phyloP scores from a whole-genome alignment of 2,329 filamentous ascomycete genomes.

The Penicillium sp. region DNA sequence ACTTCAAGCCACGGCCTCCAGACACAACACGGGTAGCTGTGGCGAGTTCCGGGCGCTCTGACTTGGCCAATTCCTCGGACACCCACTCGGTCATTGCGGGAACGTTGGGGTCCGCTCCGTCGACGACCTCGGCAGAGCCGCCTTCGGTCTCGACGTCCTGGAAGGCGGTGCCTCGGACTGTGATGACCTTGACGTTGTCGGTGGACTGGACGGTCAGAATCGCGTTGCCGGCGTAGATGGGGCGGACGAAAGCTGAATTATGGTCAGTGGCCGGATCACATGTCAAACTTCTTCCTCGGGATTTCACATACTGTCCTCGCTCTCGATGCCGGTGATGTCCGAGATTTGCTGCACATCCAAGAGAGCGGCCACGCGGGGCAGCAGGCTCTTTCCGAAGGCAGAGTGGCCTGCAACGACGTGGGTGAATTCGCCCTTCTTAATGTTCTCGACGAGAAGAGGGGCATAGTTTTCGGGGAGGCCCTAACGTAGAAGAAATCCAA shows the following conservation, averaged over 20 bases:
- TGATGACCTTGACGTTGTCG: slow-evolving; percentile 83
- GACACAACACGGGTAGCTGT: slow-evolving; percentile 90
- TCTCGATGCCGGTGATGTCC: slow-evolving; percentile 82
- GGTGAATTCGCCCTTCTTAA: slow-evolving; percentile 91
- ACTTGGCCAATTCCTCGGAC: slow-evolving; percentile 88
- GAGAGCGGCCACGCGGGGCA: slow-evolving; percentile 87
- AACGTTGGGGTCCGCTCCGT: slow-evolving; percentile 79
- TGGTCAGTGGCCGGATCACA: slow-evolving; percentile 26
- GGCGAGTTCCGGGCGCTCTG: slow-evolving; percentile 86
- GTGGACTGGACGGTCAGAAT: slow-evolving; percentile 92
- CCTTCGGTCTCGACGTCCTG: slow-evolving; percentile 68
- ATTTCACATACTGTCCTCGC: slow-evolving; percentile 69
- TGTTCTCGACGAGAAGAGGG: slow-evolving; percentile 90
- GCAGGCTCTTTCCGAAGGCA: slow-evolving; percentile 91
- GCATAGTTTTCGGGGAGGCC: slow-evolving; percentile 92
- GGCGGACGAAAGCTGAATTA: slow-evolving; percentile 75
- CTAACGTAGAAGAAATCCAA: slow-evolving; percentile 43
- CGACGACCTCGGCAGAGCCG: slow-evolving; percentile 73
- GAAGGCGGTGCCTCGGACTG: slow-evolving; percentile 91
- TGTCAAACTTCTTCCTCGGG: slow-evolving; percentile 6
- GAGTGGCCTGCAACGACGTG: slow-evolving; percentile 90
- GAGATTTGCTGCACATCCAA: slow-evolving; percentile 92
- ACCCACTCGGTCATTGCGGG: slow-evolving; percentile 80
- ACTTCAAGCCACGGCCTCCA: slow-evolving; percentile 91
- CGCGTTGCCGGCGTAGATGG: slow-evolving; percentile 96